Evolutionary conservation across 2,329 filamentous ascomycete species (phyloP), one percentile per base, ranked within the genome.

Genomic region (Aspergillaceae sp.): DNA sequence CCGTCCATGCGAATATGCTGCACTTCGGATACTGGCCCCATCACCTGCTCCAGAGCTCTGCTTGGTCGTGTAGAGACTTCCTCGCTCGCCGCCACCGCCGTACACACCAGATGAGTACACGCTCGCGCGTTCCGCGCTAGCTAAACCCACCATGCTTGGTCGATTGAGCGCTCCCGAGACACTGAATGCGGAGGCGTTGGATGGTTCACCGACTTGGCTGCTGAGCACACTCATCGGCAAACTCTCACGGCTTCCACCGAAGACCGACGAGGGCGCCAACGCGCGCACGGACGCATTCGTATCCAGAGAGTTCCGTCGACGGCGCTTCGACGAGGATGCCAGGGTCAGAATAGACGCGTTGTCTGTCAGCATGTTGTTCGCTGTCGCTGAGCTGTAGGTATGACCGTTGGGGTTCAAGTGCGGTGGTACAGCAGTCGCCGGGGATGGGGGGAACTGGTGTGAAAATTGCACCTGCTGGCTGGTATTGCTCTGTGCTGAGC

Each of bases 11-110:
- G 87, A 86, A 3, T 87, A 64, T 1, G 84, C 69, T 0, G 86
- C 87, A 63, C 87, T 94, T 45, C 87, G 78, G 29, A 94, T 73
- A 59, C 88, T 94, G 7, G 82, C 81, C 1, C 79, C 86, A 54
- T 94, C 87, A 4, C 76, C 80, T 41, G 63, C 61, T 19, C 61
- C 65, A 51, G 57, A 40, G 41, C 45, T 53, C 43, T 74, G 73
- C 57, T 73, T 79, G 48, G 80, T 80, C 29, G 84, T 80, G 59
- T 94, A 91, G 51, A 85, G 79, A 66, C 87, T 94, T 62, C 85
- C 91, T 42, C 90, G 77, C 59, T 95, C 90, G 5, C 87, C 77
- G 41, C 48, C 48, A 8, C 63, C 42, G 5, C 83, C 82, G 1
- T 78, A 78, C 3, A 80, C 74, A 9, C 85, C 86, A 0, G 84